These are phyloP conservation scores for Plasmodium gonderi DNA, from an alignment of 169 alveolate genomes.

Conservation along the genomic window DNA sequence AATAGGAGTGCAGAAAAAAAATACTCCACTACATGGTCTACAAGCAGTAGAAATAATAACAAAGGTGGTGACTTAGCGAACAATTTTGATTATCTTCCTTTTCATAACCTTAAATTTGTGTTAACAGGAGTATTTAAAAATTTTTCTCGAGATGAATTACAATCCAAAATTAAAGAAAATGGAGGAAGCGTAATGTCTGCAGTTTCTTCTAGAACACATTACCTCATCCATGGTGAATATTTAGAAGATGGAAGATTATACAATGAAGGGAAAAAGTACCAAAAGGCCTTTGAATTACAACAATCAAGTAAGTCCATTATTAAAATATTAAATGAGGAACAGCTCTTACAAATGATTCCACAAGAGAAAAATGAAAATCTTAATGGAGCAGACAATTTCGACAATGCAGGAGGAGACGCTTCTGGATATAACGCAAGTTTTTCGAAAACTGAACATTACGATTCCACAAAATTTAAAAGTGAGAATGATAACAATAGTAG, in stretches of 20 bases:
- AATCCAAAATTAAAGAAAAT: constrained; percentile 82
- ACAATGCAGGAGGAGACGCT: neutral
- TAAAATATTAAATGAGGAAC: constrained; percentile 84
- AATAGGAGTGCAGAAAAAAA: neutral
- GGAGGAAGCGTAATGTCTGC: constrained; percentile 94
- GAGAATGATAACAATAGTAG: neutral
- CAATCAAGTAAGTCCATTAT: constrained; percentile 74
- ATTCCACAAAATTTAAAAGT: neutral
- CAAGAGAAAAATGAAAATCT: constrained; percentile 59
- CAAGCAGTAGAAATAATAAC: neutral
- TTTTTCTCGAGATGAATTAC: constrained; percentile 86
- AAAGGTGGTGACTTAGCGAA: neutral
- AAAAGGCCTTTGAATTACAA: constrained; percentile 85
- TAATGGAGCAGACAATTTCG: neutral
- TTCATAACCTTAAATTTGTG: constrained; percentile 87
- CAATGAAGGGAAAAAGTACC: constrained; percentile 91
- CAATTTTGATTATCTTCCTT: constrained; percentile 58
- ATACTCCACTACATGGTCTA: neutral
- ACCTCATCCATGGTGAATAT: constrained; percentile 91
- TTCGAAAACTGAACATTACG: neutral
- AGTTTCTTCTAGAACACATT: constrained; percentile 92
- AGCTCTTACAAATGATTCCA: constrained; percentile 82
- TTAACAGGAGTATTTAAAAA: constrained; percentile 89
- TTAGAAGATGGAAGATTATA: constrained; percentile 96
- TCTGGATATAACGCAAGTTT: too few species aligned